Percentiles rank a stretch among this genome's conserved stretches.
These are phyloP conservation scores for Globisporangium irregulare DNA, from an alignment of 352 stramenopile species.

Conservation along the genomic window DNA sequence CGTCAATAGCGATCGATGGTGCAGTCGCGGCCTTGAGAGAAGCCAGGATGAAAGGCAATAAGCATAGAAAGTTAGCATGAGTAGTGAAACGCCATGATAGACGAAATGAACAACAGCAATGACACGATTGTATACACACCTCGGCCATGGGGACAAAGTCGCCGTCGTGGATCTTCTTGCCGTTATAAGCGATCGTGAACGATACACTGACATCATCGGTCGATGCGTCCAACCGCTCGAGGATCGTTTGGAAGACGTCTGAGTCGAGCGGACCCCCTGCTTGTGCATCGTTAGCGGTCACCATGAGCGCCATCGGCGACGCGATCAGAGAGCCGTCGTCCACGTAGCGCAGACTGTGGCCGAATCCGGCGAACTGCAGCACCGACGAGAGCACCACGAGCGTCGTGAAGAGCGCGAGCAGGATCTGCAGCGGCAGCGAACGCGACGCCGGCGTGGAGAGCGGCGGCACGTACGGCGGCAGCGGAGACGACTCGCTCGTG, in stretches of 20 bases:
- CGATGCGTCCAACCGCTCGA: slow-evolving; percentile 14
- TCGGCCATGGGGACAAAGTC: slow-evolving; percentile 36
- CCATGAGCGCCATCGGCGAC: slow-evolving; percentile 8
- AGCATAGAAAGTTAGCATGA: neutral
- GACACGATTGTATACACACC: slow-evolving; percentile 15
- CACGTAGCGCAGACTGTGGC: slow-evolving; percentile 15
- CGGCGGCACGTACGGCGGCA: slow-evolving; percentile 17
- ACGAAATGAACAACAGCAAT: neutral
- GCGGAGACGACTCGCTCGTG: slow-evolving; percentile 13
- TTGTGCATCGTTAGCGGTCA: neutral
- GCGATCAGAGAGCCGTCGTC: neutral
- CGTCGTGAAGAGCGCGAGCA: slow-evolving; percentile 34
- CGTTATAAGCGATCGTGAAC: slow-evolving; percentile 30
- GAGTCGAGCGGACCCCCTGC: slow-evolving; percentile 9
- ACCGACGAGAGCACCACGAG: slow-evolving; percentile 21
- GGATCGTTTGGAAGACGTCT: slow-evolving; percentile 6
- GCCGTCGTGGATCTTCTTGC: slow-evolving; percentile 17
- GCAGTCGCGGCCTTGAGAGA: slow-evolving; percentile 14
- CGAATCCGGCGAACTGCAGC: slow-evolving; percentile 28
- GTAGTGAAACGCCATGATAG: neutral
- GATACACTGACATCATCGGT: slow-evolving; percentile 1
- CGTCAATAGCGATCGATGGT: slow-evolving; percentile 29
- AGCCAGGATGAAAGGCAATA: neutral
- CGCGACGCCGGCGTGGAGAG: slow-evolving; percentile 28
- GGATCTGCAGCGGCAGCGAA: slow-evolving; percentile 29